Evolutionary conservation across 202 grass and related monocot genomes (phyloP).

Genomic region (Alloteropsis angusta): DNA sequence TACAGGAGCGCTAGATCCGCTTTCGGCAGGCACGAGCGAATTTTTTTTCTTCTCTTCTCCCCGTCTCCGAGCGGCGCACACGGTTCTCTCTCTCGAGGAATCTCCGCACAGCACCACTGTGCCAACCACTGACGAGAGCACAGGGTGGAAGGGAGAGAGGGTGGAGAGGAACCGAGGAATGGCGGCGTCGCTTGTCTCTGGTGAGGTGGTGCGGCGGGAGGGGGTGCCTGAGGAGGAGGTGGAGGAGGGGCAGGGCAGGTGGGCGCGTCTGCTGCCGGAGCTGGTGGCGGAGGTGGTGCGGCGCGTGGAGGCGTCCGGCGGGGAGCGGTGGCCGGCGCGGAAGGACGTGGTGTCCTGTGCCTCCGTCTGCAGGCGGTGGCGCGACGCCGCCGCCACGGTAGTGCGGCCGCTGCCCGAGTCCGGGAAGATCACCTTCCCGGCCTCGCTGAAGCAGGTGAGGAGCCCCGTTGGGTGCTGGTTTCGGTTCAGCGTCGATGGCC

Average conservation of each 20-base stretch:
- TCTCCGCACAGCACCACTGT: background rate
- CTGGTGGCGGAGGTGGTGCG: constrained; percentile 44
- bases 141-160: background rate
- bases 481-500: background rate
- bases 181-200: background rate
- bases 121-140: background rate
- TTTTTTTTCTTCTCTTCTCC: background rate
- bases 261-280: constrained; percentile 53
- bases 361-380: constrained; percentile 57
- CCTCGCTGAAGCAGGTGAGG: constrained; percentile 50
- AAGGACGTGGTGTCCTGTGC: constrained; percentile 59
- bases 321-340: constrained; percentile 43
- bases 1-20: background rate
- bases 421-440: constrained; percentile 51
- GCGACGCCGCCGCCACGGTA: constrained; percentile 20
- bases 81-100: background rate
- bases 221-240: background rate
- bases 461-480: background rate
- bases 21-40: background rate
- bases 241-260: constrained; percentile 37
- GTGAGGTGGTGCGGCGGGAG: background rate
- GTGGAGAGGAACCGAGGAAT: background rate
- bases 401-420: constrained; percentile 33
- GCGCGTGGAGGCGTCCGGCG: constrained; percentile 45
- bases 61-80: background rate